Evolutionary conservation across 352 stramenopile species (phyloP).

Genomic region (Pythium insidiosum): DNA sequence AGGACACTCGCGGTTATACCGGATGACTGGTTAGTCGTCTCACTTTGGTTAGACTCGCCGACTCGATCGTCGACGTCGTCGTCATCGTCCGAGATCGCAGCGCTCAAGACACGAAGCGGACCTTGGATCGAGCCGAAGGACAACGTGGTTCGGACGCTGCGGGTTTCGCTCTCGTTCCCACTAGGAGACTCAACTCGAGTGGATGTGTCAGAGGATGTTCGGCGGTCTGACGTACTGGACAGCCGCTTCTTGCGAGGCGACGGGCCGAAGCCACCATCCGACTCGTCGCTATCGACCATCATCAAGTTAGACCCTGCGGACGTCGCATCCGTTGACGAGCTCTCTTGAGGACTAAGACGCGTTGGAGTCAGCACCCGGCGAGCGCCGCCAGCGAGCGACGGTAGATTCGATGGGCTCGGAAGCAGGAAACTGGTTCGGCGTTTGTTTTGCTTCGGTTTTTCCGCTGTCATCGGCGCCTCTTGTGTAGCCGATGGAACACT

Average conservation of each 20-base stretch:
- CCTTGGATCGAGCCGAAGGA: conserved; percentile 22
- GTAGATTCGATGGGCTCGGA: conserved; percentile 24
- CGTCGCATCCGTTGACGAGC: neutral
- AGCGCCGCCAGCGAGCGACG: conserved; percentile 43
- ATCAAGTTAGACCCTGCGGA: no score
- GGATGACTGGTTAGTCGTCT: conserved; percentile 1
- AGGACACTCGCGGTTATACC: no score
- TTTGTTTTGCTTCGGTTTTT: conserved; percentile 23
- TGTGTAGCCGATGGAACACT: neutral
- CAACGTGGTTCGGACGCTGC: conserved; percentile 16
- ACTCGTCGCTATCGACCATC: conserved; percentile 15
- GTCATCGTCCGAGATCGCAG: conserved; percentile 18
- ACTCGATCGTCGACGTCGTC: conserved; percentile 3
- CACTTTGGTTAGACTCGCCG: neutral
- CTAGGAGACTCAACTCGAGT: no score
- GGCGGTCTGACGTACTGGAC: no score
- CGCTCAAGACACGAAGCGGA: conserved; percentile 20
- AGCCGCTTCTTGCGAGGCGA: conserved; percentile 13
- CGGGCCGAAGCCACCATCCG: conserved; percentile 12
- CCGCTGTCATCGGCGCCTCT: neutral
- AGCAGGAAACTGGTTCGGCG: conserved; percentile 45
- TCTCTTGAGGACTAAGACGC: conserved; percentile 7
- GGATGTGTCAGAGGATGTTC: no score
- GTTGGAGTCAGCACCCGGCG: conserved; percentile 52
- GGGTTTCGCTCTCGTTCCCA: conserved; percentile 4